These are phyloP conservation scores for Bryum argenteum DNA, from an alignment of 225 moss, liverwort and hornwort genomes.

Conservation along the genomic window DNA sequence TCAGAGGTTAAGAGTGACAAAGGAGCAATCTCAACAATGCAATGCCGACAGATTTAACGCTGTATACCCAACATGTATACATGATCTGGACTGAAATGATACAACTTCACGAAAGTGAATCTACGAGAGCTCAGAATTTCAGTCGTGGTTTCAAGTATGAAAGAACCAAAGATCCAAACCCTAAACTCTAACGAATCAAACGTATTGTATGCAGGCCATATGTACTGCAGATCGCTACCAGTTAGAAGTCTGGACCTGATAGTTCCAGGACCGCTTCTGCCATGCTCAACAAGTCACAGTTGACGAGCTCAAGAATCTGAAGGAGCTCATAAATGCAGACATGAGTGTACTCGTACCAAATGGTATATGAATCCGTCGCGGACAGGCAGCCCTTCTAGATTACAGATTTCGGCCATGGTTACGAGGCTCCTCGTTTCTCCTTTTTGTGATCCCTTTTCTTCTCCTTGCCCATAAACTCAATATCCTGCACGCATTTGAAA, in stretches of 20 bases:
- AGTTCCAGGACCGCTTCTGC: background rate
- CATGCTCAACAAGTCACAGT: conserved; percentile 3
- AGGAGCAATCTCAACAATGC: background rate
- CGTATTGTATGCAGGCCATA: conserved; percentile 2
- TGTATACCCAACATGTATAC: background rate
- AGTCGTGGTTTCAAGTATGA: conserved; percentile 4
- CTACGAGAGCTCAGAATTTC: conserved; percentile 3
- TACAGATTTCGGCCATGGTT: conserved; percentile 6
- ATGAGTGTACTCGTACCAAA: conserved; percentile 1
- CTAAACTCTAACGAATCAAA: background rate
- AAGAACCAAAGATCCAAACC: background rate
- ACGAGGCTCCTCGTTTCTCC: conserved; percentile 10
- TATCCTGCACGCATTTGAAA: conserved; percentile 22
- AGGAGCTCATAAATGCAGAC: conserved; percentile 5
- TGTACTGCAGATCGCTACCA: background rate
- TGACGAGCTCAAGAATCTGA: conserved; percentile 2
- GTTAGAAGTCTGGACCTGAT: background rate
- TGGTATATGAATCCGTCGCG: conserved; percentile 1
- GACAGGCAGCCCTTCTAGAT: conserved; percentile 12
- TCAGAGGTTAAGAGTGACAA: too few relatives aligned
- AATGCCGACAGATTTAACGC: background rate
- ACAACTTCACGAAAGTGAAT: background rate
- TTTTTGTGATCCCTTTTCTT: conserved; percentile 11
- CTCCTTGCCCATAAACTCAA: conserved; percentile 36
- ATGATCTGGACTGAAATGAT: conserved; percentile 24